These are phyloP conservation scores for Trichoderma orchidacearum DNA, from an alignment of 495 filamentous ascomycete genomes.

Conservation along the genomic window DNA sequence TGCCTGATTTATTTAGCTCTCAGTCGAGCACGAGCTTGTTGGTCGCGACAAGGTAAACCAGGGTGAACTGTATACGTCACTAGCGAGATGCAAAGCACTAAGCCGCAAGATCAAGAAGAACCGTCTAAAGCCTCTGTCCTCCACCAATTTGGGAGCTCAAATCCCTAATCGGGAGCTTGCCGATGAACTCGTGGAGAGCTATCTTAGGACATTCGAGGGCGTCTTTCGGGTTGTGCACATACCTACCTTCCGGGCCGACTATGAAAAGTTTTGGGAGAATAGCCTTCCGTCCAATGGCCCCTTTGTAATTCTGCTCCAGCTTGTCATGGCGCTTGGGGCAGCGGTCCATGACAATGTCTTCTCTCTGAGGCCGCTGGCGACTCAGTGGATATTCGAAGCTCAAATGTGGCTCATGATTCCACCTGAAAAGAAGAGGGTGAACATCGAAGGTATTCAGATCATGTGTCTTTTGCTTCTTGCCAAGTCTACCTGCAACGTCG, in stretches of 20 bases:
- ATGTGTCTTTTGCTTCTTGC: slow-evolving; percentile 48
- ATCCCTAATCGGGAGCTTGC: slow-evolving; percentile 26
- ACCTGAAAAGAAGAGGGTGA: slow-evolving; percentile 36
- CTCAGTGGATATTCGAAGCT: slow-evolving; percentile 50
- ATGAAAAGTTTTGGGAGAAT: slow-evolving; percentile 27
- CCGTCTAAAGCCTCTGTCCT: slow-evolving; percentile 16
- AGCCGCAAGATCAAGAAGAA: slow-evolving; percentile 30
- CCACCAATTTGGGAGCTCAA: slow-evolving; percentile 13
- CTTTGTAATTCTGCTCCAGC: slow-evolving; percentile 46
- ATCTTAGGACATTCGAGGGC: slow-evolving; percentile 35
- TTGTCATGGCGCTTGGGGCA: slow-evolving; percentile 50
- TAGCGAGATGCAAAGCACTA: slow-evolving; percentile 33
- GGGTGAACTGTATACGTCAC: slow-evolving; percentile 15
- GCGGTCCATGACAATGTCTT: slow-evolving; percentile 38
- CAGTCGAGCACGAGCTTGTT: neutral
- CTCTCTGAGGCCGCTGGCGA: slow-evolving; percentile 33
- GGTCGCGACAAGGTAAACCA: slow-evolving; percentile 16
- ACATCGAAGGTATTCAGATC: slow-evolving; percentile 40
- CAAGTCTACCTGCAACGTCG: slow-evolving; percentile 38
- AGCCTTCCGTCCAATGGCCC: slow-evolving; percentile 10
- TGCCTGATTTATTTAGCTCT: neutral
- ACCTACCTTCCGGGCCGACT: slow-evolving; percentile 37
- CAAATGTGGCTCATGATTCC: slow-evolving; percentile 47
- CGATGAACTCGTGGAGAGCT: slow-evolving; percentile 34
- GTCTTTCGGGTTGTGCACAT: slow-evolving; percentile 40